Conservation (phyloP, 331 rosid genomes). For the Quercus lobata region DNA sequence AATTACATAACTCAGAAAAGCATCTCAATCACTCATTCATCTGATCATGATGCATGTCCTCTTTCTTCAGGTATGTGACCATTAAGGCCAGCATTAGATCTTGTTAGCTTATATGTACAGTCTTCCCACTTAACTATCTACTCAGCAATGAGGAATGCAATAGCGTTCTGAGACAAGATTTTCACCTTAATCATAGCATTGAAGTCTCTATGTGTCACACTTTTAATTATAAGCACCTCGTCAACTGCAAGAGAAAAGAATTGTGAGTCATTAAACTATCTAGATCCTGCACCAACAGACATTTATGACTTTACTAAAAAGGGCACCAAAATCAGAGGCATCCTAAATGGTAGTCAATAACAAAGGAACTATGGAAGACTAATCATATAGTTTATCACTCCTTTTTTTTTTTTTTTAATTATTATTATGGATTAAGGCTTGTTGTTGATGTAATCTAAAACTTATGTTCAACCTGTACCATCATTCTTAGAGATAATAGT, state of each 20-base stretch:
- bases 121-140: neutral
- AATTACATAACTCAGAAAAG: neutral
- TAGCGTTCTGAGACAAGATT: slow-evolving; percentile 21
- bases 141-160: slow-evolving; percentile 1
- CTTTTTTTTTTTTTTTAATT: neutral
- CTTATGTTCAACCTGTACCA: neutral
- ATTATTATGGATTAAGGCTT: neutral
- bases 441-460: neutral
- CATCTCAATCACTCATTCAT: neutral
- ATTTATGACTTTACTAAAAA: neutral
- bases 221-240: slow-evolving; percentile 91
- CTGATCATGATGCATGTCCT: neutral
- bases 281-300: slow-evolving; percentile 7
- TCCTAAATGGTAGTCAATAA: neutral
- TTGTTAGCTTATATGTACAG: neutral
- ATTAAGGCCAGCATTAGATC: neutral
- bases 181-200: slow-evolving; percentile 83
- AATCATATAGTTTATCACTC: neutral
- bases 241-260: slow-evolving; percentile 44
- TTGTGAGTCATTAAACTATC: neutral
- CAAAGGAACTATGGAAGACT: too few relatives aligned
- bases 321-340: slow-evolving; percentile 3
- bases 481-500: neutral
- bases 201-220: slow-evolving; percentile 80
- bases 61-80: neutral